phyloP scores from a whole-genome alignment of 2,329 filamentous ascomycete genomes.

The Apiospora saccharicola region DNA sequence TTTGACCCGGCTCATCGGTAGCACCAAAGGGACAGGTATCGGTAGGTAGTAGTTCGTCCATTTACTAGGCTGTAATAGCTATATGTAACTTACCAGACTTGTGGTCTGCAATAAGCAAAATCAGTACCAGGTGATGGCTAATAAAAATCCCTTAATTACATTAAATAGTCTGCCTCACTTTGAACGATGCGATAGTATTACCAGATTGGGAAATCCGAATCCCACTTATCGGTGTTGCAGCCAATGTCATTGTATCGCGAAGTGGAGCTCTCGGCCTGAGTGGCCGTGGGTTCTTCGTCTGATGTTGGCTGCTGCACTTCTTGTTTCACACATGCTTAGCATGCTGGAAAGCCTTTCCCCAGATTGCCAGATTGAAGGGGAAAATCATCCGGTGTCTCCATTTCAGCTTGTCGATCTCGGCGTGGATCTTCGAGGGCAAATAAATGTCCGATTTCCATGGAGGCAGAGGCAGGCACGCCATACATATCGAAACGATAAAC shows the following conservation, averaged over 20 bases:
- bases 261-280: constrained; percentile 10
- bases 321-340: constrained; percentile 10
- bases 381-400: constrained; percentile 8
- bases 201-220: neutral
- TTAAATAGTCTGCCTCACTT: neutral
- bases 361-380: neutral
- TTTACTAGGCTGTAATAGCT: neutral
- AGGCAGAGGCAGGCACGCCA: neutral
- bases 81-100: neutral
- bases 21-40: too few relatives aligned
- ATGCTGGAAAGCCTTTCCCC: constrained; percentile 9
- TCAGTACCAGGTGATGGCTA: neutral
- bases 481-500: neutral
- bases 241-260: neutral
- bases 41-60: neutral
- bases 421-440: neutral
- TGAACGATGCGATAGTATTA: neutral
- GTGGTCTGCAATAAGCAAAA: neutral
- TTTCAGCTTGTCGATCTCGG: constrained; percentile 6
- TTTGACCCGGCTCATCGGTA: neutral
- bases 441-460: neutral
- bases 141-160: neutral
- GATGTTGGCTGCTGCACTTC: constrained; percentile 2
- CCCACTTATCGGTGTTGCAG: constrained; percentile 15
- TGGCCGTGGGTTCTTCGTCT: constrained; percentile 14